Evolutionary conservation across 1,284 basidiomycete genomes (phyloP).

Genomic region (Polyporus tsugae): DNA sequence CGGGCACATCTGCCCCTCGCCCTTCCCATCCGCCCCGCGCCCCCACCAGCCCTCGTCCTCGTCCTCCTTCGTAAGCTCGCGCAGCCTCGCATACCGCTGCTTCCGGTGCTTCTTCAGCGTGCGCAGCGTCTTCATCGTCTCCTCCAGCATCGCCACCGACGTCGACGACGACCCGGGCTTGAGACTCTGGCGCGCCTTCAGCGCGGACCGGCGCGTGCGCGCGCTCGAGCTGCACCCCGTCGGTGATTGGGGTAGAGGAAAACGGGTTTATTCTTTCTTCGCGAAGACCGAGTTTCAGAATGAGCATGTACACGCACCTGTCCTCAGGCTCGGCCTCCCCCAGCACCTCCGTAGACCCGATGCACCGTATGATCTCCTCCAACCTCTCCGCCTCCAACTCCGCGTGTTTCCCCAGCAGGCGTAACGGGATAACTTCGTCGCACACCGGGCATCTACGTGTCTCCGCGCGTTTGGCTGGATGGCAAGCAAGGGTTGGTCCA

Average conservation of each 20-base stretch:
- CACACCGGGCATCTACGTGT: slow-evolving; percentile 78
- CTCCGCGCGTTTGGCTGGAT: slow-evolving; percentile 71
- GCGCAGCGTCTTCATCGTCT: slow-evolving; percentile 61
- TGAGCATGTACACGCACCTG: slow-evolving; percentile 47
- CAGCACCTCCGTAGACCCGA: slow-evolving; percentile 61
- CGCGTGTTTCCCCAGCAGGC: slow-evolving; percentile 68
- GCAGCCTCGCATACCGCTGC: slow-evolving; percentile 66
- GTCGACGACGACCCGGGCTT: slow-evolving; percentile 41
- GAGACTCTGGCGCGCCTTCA: slow-evolving; percentile 68
- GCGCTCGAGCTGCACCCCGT: slow-evolving; percentile 31
- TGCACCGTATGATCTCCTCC: slow-evolving; percentile 66
- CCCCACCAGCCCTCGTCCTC: slow-evolving; percentile 51
- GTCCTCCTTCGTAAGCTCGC: slow-evolving; percentile 68
- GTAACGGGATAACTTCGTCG: slow-evolving; percentile 71
- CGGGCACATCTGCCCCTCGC: slow-evolving; percentile 63
- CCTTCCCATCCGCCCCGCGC: slow-evolving; percentile 40
- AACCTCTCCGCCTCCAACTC: slow-evolving; percentile 72
- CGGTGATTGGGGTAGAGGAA: background rate
- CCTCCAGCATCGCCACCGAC: slow-evolving; percentile 47
- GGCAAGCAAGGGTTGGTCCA: background rate
- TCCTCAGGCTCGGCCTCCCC: slow-evolving; percentile 53
- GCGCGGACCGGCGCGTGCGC: slow-evolving; percentile 62
- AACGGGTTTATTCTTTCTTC: background rate
- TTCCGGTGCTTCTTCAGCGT: slow-evolving; percentile 70
- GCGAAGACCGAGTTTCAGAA: background rate